Conservation (phyloP, 2,329 filamentous ascomycete species). For the Stemphylium beticola region DNA sequence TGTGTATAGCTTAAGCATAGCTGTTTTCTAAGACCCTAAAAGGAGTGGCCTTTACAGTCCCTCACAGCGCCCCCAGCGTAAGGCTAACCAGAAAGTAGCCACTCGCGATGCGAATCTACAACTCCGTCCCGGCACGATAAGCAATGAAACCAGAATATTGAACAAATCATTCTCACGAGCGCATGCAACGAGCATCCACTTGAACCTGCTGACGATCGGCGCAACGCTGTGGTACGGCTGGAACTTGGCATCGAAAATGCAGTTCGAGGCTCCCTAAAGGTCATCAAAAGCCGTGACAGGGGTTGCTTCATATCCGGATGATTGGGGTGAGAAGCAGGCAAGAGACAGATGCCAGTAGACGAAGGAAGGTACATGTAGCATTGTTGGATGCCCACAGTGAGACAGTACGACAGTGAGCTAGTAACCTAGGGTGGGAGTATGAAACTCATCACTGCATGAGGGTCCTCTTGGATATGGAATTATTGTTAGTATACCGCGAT, state of each 20-base stretch:
- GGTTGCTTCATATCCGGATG: background rate
- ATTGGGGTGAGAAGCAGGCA: no score
- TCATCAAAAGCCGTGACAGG: background rate
- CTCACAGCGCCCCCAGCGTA: background rate
- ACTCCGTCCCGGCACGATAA: background rate
- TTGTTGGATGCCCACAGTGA: no score
- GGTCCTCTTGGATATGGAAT: no score
- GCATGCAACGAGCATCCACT: slow-evolving; percentile 53
- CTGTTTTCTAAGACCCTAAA: no score
- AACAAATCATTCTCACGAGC: slow-evolving; percentile 46
- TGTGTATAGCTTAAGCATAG: slow-evolving; percentile 8
- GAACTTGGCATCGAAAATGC: background rate
- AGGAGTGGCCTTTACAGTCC: no score
- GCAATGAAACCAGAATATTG: slow-evolving; percentile 27
- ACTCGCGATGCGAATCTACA: slow-evolving; percentile 21
- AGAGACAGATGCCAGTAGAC: background rate
- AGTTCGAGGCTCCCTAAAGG: background rate
- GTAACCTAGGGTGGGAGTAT: no score
- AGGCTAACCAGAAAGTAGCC: slow-evolving; percentile 12
- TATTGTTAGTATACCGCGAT: no score
- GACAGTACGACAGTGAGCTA: no score
- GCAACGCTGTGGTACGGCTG: slow-evolving; percentile 36
- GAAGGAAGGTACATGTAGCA: no score
- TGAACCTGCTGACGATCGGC: slow-evolving; percentile 50
- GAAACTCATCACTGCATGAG: no score